Percentiles rank a stretch among this genome's conserved stretches.
Evolutionary conservation across 2,329 filamentous ascomycete genomes (phyloP).

Genomic region (Penicillium sp.): DNA sequence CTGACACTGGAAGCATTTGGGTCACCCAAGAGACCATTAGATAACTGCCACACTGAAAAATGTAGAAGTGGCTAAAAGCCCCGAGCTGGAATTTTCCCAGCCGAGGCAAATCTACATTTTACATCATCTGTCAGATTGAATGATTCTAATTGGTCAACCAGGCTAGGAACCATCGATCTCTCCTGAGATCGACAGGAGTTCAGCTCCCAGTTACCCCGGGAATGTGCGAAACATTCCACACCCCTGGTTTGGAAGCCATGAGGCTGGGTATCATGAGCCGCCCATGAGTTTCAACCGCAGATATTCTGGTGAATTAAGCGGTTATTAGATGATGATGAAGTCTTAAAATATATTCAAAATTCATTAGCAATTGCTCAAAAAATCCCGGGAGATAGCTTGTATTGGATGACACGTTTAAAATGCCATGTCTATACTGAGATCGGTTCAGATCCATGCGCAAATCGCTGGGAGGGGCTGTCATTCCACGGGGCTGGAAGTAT

Average conservation of each 20-base stretch:
- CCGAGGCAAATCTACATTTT: background rate
- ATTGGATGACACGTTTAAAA: background rate
- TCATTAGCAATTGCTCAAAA: too few species aligned
- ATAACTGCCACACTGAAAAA: background rate
- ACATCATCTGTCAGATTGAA: background rate
- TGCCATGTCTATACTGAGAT: background rate
- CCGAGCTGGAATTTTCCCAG: background rate
- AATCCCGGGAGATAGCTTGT: background rate
- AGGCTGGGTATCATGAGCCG: background rate
- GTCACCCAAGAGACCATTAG: too few species aligned
- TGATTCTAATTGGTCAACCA: background rate
- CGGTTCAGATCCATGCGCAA: background rate
- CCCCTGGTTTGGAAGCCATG: background rate
- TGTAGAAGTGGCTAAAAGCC: background rate
- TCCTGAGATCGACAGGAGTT: background rate
- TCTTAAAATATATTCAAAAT: too few species aligned
- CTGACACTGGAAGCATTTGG: background rate
- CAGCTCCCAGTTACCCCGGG: background rate
- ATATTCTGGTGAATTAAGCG: too few species aligned
- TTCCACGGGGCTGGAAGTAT: background rate
- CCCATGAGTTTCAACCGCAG: background rate
- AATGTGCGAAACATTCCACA: constrained; percentile 1
- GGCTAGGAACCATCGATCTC: background rate
- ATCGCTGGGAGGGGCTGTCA: constrained; percentile 1
- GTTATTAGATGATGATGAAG: too few species aligned